Conservation (phyloP, 306 rosid genomes). For the Bauhinia variegata region DNA sequence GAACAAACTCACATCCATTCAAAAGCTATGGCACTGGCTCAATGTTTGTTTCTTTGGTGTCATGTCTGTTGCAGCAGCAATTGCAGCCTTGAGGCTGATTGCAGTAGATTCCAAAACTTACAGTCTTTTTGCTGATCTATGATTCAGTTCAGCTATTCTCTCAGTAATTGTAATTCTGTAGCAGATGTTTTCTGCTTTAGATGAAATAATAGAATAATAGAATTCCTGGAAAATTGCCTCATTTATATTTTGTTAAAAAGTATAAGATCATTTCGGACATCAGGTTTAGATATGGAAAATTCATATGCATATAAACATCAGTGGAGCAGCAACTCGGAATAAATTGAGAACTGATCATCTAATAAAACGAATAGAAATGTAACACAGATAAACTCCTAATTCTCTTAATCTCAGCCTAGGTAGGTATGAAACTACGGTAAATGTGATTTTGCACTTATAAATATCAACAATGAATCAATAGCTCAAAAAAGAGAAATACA, state of each 20-base stretch:
- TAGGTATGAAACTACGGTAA: slow-evolving; percentile 14
- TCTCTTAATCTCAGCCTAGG: slow-evolving; percentile 17
- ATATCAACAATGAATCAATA: slow-evolving; percentile 15
- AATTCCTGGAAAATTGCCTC: too few species aligned
- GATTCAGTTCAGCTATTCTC: slow-evolving; percentile 35
- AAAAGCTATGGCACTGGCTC: slow-evolving; percentile 92
- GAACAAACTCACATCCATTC: slow-evolving; percentile 58
- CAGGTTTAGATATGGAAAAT: background rate
- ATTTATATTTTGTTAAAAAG: too few species aligned
- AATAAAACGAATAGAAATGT: slow-evolving; percentile 16
- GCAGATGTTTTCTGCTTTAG: background rate
- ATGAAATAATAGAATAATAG: background rate
- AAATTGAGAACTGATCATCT: slow-evolving; percentile 1
- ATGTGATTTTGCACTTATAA: slow-evolving; percentile 19
- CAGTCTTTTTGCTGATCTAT: slow-evolving; percentile 75
- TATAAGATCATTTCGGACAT: too few species aligned
- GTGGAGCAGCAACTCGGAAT: background rate
- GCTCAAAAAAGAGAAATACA: slow-evolving; percentile 1
- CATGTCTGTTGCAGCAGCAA: slow-evolving; percentile 75
- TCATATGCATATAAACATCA: background rate
- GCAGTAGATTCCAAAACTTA: slow-evolving; percentile 80
- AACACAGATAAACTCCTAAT: slow-evolving; percentile 17
- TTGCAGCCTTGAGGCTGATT: slow-evolving; percentile 81
- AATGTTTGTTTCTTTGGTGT: slow-evolving; percentile 75
- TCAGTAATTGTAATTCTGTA: background rate